A percentile compares a stretch with the other conserved stretches of the same genome.
phyloP scores from a whole-genome alignment of 2,329 filamentous ascomycete species.

The Penicillium sp. region DNA sequence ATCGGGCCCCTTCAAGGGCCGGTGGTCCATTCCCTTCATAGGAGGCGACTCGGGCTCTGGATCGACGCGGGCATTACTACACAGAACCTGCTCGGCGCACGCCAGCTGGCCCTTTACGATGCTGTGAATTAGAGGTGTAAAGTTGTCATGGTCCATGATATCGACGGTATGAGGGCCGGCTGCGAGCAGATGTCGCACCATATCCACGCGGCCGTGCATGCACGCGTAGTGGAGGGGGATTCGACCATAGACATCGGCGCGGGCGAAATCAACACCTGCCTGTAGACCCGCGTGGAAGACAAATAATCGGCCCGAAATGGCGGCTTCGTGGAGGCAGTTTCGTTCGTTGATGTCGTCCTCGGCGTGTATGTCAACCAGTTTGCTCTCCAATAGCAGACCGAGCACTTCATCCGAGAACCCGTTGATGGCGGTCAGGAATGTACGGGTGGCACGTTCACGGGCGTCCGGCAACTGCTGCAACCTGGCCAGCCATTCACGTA shows the following conservation, averaged over 20 bases:
- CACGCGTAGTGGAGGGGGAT: conserved; percentile 94
- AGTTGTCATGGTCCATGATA: conserved; percentile 92
- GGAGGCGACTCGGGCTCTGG: conserved; percentile 56
- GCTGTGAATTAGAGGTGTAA: conserved; percentile 90
- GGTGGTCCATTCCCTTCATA: not conserved
- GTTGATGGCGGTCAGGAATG: conserved; percentile 84
- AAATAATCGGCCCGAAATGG: conserved; percentile 81
- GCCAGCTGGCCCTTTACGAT: conserved; percentile 83
- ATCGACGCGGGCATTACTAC: conserved; percentile 77
- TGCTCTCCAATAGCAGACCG: conserved; percentile 72
- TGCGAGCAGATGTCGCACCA: conserved; percentile 71
- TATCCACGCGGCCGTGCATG: conserved; percentile 84
- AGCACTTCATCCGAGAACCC: conserved; percentile 78
- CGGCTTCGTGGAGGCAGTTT: conserved; percentile 94
- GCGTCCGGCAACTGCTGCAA: conserved; percentile 61
- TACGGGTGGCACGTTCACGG: conserved; percentile 77
- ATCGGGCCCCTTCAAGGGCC: conserved; percentile 60
- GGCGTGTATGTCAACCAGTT: conserved; percentile 82
- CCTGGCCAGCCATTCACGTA: conserved; percentile 77
- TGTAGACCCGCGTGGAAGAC: conserved; percentile 75
- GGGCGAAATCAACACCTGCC: conserved; percentile 70
- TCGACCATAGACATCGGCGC: conserved; percentile 88
- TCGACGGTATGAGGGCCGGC: conserved; percentile 74
- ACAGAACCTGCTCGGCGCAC: conserved; percentile 76
- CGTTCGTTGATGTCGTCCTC: conserved; percentile 98